Conservation (phyloP, 352 stramenopile genomes). For the Pilasporangium apinafurcum region DNA sequence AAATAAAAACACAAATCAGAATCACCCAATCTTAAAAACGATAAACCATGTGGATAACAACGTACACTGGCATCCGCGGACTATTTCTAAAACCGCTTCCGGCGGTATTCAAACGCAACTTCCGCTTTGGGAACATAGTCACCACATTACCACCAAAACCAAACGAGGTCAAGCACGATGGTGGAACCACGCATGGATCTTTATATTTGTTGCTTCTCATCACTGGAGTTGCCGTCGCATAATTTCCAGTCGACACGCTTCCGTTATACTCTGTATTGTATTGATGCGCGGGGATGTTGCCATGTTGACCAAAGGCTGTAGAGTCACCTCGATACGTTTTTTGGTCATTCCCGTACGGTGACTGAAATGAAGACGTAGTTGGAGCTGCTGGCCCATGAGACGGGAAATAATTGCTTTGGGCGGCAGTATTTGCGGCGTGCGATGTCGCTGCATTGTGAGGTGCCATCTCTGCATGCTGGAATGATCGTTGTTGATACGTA, state of each 20-base stretch:
- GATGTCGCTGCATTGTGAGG: too few species aligned
- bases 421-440: too few species aligned
- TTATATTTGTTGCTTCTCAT: slow-evolving; percentile 76
- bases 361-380: too few species aligned
- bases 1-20: neutral
- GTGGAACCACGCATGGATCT: slow-evolving; percentile 66
- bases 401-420: too few species aligned
- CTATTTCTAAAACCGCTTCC: slow-evolving; percentile 58
- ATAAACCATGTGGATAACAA: slow-evolving; percentile 1
- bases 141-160: slow-evolving; percentile 87
- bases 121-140: slow-evolving; percentile 86
- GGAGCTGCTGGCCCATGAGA: too few species aligned
- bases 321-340: neutral
- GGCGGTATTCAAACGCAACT: slow-evolving; percentile 66
- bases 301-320: neutral
- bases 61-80: slow-evolving; percentile 47
- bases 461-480: too few species aligned
- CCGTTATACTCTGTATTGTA: slow-evolving; percentile 4
- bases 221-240: slow-evolving; percentile 8
- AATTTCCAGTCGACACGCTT: too few species aligned
- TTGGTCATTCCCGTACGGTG: too few species aligned
- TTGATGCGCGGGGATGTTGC: slow-evolving; percentile 3
- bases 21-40: neutral
- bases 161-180: slow-evolving; percentile 74
- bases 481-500: neutral